A percentile compares a stretch with the other conserved stretches of the same genome.
These are phyloP conservation scores for Fonsecaea multimorphosa DNA, from an alignment of 2,329 filamentous ascomycete genomes.

Conservation along the genomic window DNA sequence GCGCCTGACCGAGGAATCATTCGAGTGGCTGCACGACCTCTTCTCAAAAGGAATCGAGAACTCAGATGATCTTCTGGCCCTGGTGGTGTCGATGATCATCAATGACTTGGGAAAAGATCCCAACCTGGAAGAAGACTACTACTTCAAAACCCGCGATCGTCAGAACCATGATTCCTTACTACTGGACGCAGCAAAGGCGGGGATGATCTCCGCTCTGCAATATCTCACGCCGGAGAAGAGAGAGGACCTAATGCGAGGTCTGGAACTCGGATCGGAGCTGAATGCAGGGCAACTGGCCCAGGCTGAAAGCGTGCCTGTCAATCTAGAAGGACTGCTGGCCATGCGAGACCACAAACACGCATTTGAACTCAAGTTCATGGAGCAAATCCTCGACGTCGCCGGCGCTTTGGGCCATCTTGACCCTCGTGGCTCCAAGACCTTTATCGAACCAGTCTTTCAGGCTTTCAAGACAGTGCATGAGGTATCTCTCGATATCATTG, in stretches of 20 bases:
- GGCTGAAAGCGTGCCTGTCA: constrained; percentile 46
- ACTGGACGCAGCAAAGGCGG: constrained; percentile 41
- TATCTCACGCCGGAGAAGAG: constrained; percentile 36
- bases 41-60: constrained; percentile 35
- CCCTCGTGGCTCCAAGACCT: constrained; percentile 42
- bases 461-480: constrained; percentile 44
- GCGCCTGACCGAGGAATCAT: constrained; percentile 42
- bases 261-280: constrained; percentile 47
- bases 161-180: constrained; percentile 46
- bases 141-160: constrained; percentile 13
- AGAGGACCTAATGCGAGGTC: constrained; percentile 44
- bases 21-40: constrained; percentile 41
- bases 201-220: constrained; percentile 42
- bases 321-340: constrained; percentile 40
- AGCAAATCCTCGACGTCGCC: constrained; percentile 49
- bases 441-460: constrained; percentile 46
- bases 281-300: constrained; percentile 51
- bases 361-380: constrained; percentile 47
- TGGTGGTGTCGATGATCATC: constrained; percentile 46
- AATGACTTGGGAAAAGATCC: constrained; percentile 50
- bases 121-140: constrained; percentile 41
- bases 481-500: constrained; percentile 43
- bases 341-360: constrained; percentile 41
- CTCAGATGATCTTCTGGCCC: constrained; percentile 41
- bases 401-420: constrained; percentile 48